Evolutionary conservation across 2,329 filamentous ascomycete species (phyloP), one percentile per base, ranked within the genome.

Genomic region (Apiospora rasikravindrae): DNA sequence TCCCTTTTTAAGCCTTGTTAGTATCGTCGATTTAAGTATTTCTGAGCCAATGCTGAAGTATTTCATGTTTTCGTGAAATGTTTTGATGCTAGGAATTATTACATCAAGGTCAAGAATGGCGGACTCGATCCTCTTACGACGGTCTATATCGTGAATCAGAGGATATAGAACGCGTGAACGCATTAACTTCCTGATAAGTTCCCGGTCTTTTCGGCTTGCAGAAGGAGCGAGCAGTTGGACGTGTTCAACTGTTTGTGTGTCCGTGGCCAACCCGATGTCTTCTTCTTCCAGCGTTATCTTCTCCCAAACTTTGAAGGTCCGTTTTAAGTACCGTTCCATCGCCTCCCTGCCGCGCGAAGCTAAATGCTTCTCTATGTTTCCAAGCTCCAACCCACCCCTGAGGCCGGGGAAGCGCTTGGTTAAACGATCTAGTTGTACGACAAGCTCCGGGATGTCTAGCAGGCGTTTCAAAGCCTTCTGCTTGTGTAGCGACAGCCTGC

Each of bases 51-150:
- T 70, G 40, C 66, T 49, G 70, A 74, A 64, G 49, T 74, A 74
- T 70, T 75, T 68, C 45, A 75, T 74, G 61, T 74, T 75, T 53
- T 75, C 73, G 53, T 75, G 68, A 69, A 75, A 69, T 29, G 71
- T 74, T 47, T 73, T 69, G 69, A 75, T 73, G 66, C 72, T 75
- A 16, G 68, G 73, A 68, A 75, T 73, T 51, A 75, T 69, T 11
- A 72, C 67, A 24, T 74, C 44, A 29, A 73, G 40, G 49, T 57
- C 57, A 42, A 75, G 71, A 67, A 75, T 37, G 37, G 72, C 73
- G 19, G 45, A 67, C 71, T 24, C 47, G 24, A 75, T 51, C 24
- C 72, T 73, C 29, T 69, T 57, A 69, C 69, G 71, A 42, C 61
- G 66, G 57, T 47, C 68, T 13, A 53, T 26, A 67, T 72, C 67